Base-by-base conservation (phyloP, 768 basidiomycete genomes). In the Boletellus ananiceps region DNA sequence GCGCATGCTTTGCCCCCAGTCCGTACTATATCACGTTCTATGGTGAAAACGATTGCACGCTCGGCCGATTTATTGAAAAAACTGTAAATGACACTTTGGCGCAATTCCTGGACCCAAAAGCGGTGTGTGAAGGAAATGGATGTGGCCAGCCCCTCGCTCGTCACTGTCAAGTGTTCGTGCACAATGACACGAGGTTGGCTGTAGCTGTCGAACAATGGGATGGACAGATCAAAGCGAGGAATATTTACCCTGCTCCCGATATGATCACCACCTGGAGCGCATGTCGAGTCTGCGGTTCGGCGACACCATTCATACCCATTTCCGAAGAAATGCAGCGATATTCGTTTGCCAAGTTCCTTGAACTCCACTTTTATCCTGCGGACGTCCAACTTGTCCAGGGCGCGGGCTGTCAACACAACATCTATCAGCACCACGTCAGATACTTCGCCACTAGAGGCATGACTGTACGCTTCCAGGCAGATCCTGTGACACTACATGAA, bases 331-430 rank as follows among this genome's bases (percentile, higher is more conserved):
- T 94, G 77, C 88, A 91, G 60, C 75, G 86, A 48, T 93, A 95
- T 64, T 97, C 94, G 5, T 95, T 97, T 64, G 91, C 88, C 32
- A 94, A 96, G 59, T 98, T 95, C 66, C 78, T 99, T 25, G 95
- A 99, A 63, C 81, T 95, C 23, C 88, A 93, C 62, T 97, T 97
- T 68, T 96, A 98, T 68, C 93, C 93, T 27, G 82, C 91, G 31
- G 83, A 90, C 54, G 83, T 93, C 60, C 78, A 83, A 59, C 74
- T 91, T 41, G 82, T 91, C n/a, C 86, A 83, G 58, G 91, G 88
- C 8, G 90, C 92, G 29, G 86, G 85, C 4, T 98, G 96, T 62
- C 80, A 86, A 48, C 96, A 99, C 69, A 96, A 98, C 63, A 89
- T 93, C 50, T 95, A 93, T 62, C 82, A 86, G 52, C 84, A 94